Conservation (phyloP, 2,329 filamentous ascomycete species). For the Cladosporium colombiae region DNA sequence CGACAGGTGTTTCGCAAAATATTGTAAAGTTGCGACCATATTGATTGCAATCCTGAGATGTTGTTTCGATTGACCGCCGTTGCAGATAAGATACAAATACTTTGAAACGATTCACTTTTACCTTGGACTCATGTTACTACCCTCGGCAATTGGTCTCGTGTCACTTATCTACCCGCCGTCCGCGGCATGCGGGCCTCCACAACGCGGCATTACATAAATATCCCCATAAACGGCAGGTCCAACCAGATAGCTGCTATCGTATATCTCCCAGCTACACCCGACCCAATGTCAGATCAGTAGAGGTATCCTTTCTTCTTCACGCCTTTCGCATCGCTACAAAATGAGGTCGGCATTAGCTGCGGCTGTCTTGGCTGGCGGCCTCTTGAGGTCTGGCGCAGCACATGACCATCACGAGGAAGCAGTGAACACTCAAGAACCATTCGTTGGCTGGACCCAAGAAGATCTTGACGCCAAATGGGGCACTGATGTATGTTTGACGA, state of each 20-base stretch:
- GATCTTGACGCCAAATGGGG: constrained; percentile 35
- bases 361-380: neutral
- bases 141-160: constrained; percentile 1
- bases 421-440: constrained; percentile 23
- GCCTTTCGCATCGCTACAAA: neutral
- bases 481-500: constrained; percentile 26
- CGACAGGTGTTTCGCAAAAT: too few species aligned
- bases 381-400: neutral
- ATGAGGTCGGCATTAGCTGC: constrained; percentile 12
- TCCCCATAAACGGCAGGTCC: constrained; percentile 16
- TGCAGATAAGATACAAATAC: neutral
- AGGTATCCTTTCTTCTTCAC: neutral
- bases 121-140: neutral
- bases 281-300: neutral
- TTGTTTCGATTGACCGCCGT: neutral
- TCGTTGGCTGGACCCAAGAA: constrained; percentile 31
- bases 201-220: constrained; percentile 13
- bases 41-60: neutral
- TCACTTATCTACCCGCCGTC: constrained; percentile 8
- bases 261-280: neutral
- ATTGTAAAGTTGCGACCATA: neutral
- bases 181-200: neutral
- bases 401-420: constrained; percentile 6
- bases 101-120: neutral
- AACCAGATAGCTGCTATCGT: constrained; percentile 9